Percentiles rank a stretch among this genome's conserved stretches.
Evolutionary conservation across 768 basidiomycete genomes (phyloP).

Genomic region (Kwoniella botswanensis): DNA sequence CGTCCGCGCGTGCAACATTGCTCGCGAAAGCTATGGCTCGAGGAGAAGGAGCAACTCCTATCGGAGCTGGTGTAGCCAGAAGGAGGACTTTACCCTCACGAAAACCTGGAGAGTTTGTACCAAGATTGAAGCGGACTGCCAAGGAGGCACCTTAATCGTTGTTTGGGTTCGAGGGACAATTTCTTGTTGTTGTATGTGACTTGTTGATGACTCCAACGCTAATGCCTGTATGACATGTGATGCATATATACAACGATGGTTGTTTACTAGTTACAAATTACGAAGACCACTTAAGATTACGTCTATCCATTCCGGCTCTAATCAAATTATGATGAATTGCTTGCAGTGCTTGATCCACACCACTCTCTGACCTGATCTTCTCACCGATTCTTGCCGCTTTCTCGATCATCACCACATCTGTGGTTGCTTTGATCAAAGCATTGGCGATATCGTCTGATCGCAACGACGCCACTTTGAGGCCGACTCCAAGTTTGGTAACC

Average conservation of each 20-base stretch:
- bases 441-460: slow-evolving; percentile 62
- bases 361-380: slow-evolving; percentile 63
- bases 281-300: slow-evolving; percentile 31
- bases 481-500: slow-evolving; percentile 70
- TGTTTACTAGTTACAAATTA: not conserved
- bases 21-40: slow-evolving; percentile 19
- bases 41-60: not conserved
- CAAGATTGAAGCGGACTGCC: slow-evolving; percentile 6
- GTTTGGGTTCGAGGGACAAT: not conserved
- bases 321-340: slow-evolving; percentile 66
- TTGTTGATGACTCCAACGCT: not conserved
- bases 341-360: slow-evolving; percentile 65
- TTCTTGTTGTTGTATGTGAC: slow-evolving; percentile 13
- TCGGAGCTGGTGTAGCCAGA: slow-evolving; percentile 12
- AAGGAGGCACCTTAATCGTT: slow-evolving; percentile 32
- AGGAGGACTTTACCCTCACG: slow-evolving; percentile 31
- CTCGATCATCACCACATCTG: slow-evolving; percentile 67
- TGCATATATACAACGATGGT: not conserved
- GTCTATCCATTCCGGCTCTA: slow-evolving; percentile 52
- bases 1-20: slow-evolving; percentile 23
- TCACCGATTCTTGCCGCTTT: slow-evolving; percentile 64
- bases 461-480: slow-evolving; percentile 64
- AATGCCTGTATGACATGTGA: slow-evolving; percentile 8
- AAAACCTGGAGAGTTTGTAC: slow-evolving; percentile 4
- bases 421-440: slow-evolving; percentile 66